phyloP scores from a whole-genome alignment of 768 basidiomycete genomes.

The Lentinus tigrinus region DNA sequence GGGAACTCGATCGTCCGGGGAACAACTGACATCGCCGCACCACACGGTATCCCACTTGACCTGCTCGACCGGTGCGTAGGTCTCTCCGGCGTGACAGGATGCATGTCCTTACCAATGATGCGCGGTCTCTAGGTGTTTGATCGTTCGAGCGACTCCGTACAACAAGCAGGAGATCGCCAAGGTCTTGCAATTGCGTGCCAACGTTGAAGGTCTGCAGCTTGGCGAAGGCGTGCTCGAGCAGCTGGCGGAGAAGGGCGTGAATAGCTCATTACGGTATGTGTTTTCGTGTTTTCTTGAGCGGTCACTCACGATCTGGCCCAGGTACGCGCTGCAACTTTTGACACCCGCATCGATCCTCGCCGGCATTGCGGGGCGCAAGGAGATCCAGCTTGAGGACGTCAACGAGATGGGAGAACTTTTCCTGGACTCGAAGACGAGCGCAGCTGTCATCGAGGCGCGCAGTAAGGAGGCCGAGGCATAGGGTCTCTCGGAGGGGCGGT shows the following conservation, averaged over 20 bases:
- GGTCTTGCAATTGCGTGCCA: conserved; percentile 84
- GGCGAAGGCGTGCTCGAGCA: conserved; percentile 75
- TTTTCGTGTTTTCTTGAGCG: neutral
- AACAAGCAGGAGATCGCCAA: conserved; percentile 79
- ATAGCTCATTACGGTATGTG: conserved; percentile 72
- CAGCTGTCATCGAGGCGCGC: conserved; percentile 19
- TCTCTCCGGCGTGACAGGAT: neutral
- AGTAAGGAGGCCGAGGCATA: conserved; percentile 1
- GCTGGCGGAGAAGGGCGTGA: conserved; percentile 79
- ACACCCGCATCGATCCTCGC: conserved; percentile 91
- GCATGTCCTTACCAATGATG: neutral
- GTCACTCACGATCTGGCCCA: conserved; percentile 26
- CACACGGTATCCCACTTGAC: conserved; percentile 94
- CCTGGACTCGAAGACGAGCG: conserved; percentile 83
- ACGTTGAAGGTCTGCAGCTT: conserved; percentile 81
- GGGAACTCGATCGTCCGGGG: conserved; percentile 92
- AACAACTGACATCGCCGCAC: conserved; percentile 85
- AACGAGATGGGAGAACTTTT: conserved; percentile 93
- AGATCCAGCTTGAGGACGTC: conserved; percentile 87
- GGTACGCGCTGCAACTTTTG: conserved; percentile 89
- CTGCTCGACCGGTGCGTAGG: conserved; percentile 76
- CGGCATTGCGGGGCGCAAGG: conserved; percentile 67
- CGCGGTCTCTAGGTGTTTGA: conserved; percentile 68
- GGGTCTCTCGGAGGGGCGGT: conserved; percentile 1
- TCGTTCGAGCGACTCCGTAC: conserved; percentile 89